Base-by-base conservation (phyloP, 495 filamentous ascomycete genomes). In the Penicillium soppii region DNA sequence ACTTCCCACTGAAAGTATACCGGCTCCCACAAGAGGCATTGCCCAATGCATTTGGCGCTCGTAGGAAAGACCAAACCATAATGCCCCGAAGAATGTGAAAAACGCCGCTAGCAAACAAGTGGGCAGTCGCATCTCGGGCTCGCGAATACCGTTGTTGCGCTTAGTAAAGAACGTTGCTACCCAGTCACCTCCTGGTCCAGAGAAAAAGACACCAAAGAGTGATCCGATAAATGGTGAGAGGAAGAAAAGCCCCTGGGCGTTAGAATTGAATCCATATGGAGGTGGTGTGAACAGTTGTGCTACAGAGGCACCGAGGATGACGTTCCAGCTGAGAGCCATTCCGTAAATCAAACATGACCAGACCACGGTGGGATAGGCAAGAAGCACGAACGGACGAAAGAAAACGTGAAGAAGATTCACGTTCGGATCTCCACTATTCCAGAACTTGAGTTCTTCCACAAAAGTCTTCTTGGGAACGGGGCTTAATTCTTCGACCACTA, bases 111-210 rank as follows among this genome's bases (percentile, higher is more conserved):
- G 13, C n/a, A 58, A 29, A 27, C 56, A 58, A 35, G 72, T 70
- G 0, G 74, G 66, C 9, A 81, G 68, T 16, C 80, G 69, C 73
- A 82, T 81, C 52, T 82, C 80, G 2, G 80, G 80, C 27, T 79
- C 73, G 5, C 78, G 61, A 17, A 82, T 68, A 16, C 80, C 80
- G 2, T 67, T 53, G 52, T 80, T 81, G 21, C 75, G 63, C 54
- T 65, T 67, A 4, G 80, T 81, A 38, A 80, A 66, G 43, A 61
- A 68, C 16, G 76, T 71, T 20, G 78, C 76, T 20, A 81, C 60
- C 53, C 54, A 59, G 58, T 83, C 80, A 30, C 72, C 72, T 9
- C 76, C 56, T 16, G 69, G 61, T 1, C 80, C 78, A 21, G 77
- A 77, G 30, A 74, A 71, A 7, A 73, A 66, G 10, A 81, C 70